These are phyloP conservation scores for Sporothrix humicola DNA, from an alignment of 2,329 filamentous ascomycete species.

Conservation along the genomic window DNA sequence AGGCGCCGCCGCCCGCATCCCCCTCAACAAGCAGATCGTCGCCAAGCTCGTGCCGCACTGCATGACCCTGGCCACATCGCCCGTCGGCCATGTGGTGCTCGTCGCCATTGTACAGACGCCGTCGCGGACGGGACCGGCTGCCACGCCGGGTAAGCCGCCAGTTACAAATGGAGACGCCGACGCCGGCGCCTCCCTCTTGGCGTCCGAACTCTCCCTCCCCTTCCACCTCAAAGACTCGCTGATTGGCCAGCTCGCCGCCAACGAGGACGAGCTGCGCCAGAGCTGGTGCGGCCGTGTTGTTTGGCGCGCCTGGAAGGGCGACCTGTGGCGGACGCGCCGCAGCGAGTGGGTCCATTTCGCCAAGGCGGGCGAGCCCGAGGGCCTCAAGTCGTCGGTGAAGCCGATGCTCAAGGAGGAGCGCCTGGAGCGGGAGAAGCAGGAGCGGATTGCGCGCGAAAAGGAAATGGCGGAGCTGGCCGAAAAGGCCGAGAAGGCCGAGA, in stretches of 20 bases:
- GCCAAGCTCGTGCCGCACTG: slow-evolving; percentile 54
- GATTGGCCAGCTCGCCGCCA: slow-evolving; percentile 55
- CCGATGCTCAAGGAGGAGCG: slow-evolving; percentile 39
- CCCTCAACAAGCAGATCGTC: slow-evolving; percentile 62
- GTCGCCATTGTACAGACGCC: slow-evolving; percentile 57
- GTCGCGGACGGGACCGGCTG: slow-evolving; percentile 45
- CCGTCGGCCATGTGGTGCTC: slow-evolving; percentile 59
- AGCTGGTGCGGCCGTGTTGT: slow-evolving; percentile 61
- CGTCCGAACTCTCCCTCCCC: slow-evolving; percentile 50
- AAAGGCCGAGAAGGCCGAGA: neutral
- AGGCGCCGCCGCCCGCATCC: slow-evolving; percentile 26
- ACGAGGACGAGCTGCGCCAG: slow-evolving; percentile 57
- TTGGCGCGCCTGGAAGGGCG: slow-evolving; percentile 64
- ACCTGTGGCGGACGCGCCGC: slow-evolving; percentile 60
- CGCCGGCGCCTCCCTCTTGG: slow-evolving; percentile 44
- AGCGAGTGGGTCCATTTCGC: slow-evolving; percentile 63
- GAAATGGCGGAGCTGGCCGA: neutral
- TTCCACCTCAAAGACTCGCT: slow-evolving; percentile 64
- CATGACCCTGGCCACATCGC: slow-evolving; percentile 55
- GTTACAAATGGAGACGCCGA: neutral
- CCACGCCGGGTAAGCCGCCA: neutral
- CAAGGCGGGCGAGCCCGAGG: slow-evolving; percentile 55
- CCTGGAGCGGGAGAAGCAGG: slow-evolving; percentile 15
- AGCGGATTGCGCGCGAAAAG: neutral
- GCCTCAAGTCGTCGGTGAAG: slow-evolving; percentile 46